Evolutionary conservation across 2,329 filamentous ascomycete species (phyloP), one percentile per base, ranked within the genome.

Genomic region (Botrytis hyacinthi): DNA sequence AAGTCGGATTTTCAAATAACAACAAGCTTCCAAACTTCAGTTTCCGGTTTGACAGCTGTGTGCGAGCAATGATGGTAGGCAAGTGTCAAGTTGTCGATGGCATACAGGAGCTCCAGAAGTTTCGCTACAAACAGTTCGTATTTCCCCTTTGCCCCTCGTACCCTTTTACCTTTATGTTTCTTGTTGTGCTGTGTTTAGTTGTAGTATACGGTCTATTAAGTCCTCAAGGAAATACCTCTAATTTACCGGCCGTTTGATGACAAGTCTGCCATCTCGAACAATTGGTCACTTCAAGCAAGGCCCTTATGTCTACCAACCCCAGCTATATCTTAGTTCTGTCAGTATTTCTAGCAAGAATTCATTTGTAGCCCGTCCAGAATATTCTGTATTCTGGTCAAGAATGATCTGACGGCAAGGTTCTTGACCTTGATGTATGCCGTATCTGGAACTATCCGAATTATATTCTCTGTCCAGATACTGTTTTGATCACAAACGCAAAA

Each of bases 301-400:
- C 5, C 29, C 14, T 54, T n/a, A 14, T 54, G n/a, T 29, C 26
- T 29, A 54, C 14, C 51, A 29, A 1, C 26, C 6, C 12, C 12
- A n/a, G 4, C 0, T 5, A 26, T 16, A 16, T 8, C 12, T 54
- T 3, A 3, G 5, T 29, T 29, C 0, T 54, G 14, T 7, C 2
- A 29, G 14, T 29, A 3, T 29, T 5, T 1, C 16, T 54, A 18
- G 51, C n/a, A 29, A 29, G n/a, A 54, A 54, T 0, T 29, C 51
- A 29, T 29, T 3, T n/a, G 14, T 54, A 29, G 26, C 26, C 51
- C 7, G 14, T 8, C 26, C 26, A 29, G 6, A n/a, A 57, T 3
- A 18, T 29, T 57, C 7, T 57, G n/a, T 3, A 18, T 29, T 57
- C 7, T 57, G n/a, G n/a, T 18, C 7, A 29, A 29, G 6, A 29